Evolutionary conservation across 306 rosid genomes (phyloP).

Genomic region (Ceratonia siliqua): DNA sequence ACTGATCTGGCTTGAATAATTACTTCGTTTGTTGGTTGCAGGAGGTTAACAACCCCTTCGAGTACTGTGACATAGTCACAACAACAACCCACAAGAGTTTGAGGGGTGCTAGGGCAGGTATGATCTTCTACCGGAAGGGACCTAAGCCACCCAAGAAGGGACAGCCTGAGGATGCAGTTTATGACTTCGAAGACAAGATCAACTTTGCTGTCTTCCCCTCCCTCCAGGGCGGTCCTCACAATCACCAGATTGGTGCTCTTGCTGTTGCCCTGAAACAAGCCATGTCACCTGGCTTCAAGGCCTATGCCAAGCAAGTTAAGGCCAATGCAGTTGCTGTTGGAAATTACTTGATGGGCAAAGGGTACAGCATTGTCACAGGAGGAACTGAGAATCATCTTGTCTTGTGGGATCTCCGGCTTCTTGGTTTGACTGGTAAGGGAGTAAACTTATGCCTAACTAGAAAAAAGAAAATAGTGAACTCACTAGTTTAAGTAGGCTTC

Average conservation of each 20-base stretch:
- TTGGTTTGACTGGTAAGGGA: slow-evolving; percentile 87
- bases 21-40: slow-evolving; percentile 20
- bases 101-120: slow-evolving; percentile 95
- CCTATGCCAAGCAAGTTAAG: slow-evolving; percentile 91
- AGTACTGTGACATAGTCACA: slow-evolving; percentile 87
- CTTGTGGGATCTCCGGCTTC: slow-evolving; percentile 96
- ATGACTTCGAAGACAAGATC: slow-evolving; percentile 89
- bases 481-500: not conserved
- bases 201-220: slow-evolving; percentile 95
- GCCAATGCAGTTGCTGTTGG: slow-evolving; percentile 97
- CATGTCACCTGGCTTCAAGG: slow-evolving; percentile 73
- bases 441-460: not conserved
- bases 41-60: slow-evolving; percentile 89
- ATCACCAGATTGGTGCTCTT: slow-evolving; percentile 96
- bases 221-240: slow-evolving; percentile 99
- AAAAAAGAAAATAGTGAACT: not conserved
- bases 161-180: slow-evolving; percentile 80
- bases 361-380: slow-evolving; percentile 88
- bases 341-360: slow-evolving; percentile 73
- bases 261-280: slow-evolving; percentile 97
- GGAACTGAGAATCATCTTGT: slow-evolving; percentile 99
- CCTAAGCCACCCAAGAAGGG: slow-evolving; percentile 97
- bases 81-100: slow-evolving; percentile 97
- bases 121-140: slow-evolving; percentile 96
- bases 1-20: not conserved